A percentile compares a stretch with the other conserved stretches of the same genome.
These are phyloP conservation scores for Prinsepia uniflora DNA, from an alignment of 306 rosid species.

Conservation along the genomic window DNA sequence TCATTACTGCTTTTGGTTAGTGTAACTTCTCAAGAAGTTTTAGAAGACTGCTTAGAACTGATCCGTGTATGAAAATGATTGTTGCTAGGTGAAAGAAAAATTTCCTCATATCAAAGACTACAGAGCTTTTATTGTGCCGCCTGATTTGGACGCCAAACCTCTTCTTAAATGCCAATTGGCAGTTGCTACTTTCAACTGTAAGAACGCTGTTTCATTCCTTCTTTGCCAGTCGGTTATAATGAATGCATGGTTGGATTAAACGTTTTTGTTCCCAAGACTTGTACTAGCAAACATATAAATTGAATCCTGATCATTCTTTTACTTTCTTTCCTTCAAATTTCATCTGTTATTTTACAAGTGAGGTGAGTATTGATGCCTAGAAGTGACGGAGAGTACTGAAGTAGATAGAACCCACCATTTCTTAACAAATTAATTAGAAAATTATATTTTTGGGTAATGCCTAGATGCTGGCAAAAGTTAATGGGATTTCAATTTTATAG, in stretches of 20 bases:
- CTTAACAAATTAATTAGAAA: neutral
- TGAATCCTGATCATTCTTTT: neutral
- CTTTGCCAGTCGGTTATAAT: neutral
- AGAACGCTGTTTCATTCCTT: constrained; percentile 20
- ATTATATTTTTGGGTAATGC: neutral
- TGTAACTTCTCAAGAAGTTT: constrained; percentile 7
- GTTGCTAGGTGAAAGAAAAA: constrained; percentile 66
- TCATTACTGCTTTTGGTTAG: neutral
- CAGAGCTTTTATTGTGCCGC: constrained; percentile 55
- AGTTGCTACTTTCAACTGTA: constrained; percentile 57
- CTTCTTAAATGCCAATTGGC: constrained; percentile 77
- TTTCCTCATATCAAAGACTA: constrained; percentile 76
- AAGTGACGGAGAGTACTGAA: neutral
- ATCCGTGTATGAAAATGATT: neutral
- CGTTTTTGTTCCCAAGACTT: neutral
- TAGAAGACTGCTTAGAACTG: constrained; percentile 15
- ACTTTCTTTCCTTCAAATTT: neutral
- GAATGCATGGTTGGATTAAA: constrained; percentile 1
- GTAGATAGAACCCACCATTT: neutral
- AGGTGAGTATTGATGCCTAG: neutral
- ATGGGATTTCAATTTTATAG: neutral
- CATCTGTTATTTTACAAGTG: neutral
- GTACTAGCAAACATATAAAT: neutral
- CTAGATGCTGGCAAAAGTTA: neutral
- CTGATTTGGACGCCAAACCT: constrained; percentile 45